These are phyloP conservation scores for Erythrophleum ivorense DNA, from an alignment of 331 rosid species.

Conservation along the genomic window DNA sequence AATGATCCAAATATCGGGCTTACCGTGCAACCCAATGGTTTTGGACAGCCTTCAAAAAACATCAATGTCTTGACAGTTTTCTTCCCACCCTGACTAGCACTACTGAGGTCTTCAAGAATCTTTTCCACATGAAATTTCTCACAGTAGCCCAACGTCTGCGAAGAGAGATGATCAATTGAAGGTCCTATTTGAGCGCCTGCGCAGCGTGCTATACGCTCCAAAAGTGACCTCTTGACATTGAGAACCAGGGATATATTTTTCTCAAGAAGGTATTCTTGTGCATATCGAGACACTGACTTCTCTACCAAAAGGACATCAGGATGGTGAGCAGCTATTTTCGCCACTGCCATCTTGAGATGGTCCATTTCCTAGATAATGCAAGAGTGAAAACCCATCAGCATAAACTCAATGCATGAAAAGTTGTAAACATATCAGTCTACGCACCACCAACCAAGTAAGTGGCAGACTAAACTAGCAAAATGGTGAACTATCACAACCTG, in stretches of 20 bases:
- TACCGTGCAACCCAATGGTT: slow-evolving; percentile 97
- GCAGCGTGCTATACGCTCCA: slow-evolving; percentile 95
- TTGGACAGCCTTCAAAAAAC: slow-evolving; percentile 98
- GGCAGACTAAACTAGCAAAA: slow-evolving; percentile 33
- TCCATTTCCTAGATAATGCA: slow-evolving; percentile 78
- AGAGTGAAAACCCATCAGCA: slow-evolving; percentile 32
- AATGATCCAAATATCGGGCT: slow-evolving; percentile 44
- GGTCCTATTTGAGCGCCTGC: slow-evolving; percentile 90
- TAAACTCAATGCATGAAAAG: slow-evolving; percentile 19
- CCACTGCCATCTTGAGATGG: slow-evolving; percentile 98
- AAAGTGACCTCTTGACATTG: slow-evolving; percentile 83
- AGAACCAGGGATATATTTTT: slow-evolving; percentile 93
- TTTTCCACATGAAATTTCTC: slow-evolving; percentile 81
- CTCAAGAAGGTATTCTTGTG: slow-evolving; percentile 92
- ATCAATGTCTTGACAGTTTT: slow-evolving; percentile 83
- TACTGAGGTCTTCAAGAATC: slow-evolving; percentile 69
- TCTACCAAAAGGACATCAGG: slow-evolving; percentile 94
- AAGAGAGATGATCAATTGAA: slow-evolving; percentile 80
- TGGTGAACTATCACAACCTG: slow-evolving; percentile 68
- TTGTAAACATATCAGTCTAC: background rate
- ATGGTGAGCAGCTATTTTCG: slow-evolving; percentile 79
- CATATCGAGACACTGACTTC: slow-evolving; percentile 93
- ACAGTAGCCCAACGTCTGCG: slow-evolving; percentile 86
- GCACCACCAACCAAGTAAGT: slow-evolving; percentile 37
- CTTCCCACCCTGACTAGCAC: slow-evolving; percentile 67